Evolutionary conservation across 2,329 filamentous ascomycete genomes (phyloP).

Genomic region (Didymella arachidicola): DNA sequence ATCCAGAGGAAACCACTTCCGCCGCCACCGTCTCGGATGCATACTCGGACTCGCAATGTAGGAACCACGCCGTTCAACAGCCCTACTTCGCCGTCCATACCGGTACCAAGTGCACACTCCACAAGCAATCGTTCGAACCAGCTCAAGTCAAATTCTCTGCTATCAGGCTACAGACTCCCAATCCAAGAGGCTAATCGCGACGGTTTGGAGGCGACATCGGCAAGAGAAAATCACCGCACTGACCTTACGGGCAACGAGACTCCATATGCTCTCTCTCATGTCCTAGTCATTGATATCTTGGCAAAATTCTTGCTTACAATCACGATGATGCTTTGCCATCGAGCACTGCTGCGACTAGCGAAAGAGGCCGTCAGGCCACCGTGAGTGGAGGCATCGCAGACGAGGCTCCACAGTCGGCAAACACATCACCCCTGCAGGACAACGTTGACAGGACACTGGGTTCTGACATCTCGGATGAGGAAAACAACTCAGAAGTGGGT

Average conservation of each 20-base stretch:
- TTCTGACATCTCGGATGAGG: neutral
- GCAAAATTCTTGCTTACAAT: neutral
- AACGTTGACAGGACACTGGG: no score
- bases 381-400: neutral
- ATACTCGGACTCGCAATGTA: neutral
- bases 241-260: neutral
- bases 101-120: neutral
- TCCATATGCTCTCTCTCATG: neutral
- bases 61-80: neutral
- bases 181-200: neutral
- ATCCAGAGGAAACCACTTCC: neutral
- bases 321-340: neutral
- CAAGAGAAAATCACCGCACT: neutral
- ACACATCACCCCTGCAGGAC: neutral
- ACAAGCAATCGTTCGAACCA: neutral
- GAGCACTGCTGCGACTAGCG: neutral
- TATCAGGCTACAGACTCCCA: neutral
- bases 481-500: neutral
- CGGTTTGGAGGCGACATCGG: neutral
- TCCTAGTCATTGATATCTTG: neutral
- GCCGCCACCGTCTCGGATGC: neutral
- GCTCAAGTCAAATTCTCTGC: neutral
- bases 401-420: neutral
- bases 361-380: neutral
- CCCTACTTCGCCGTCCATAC: neutral